Percentiles rank a stretch among this genome's conserved stretches.
Evolutionary conservation across 441 rosid species (phyloP).

Genomic region (Breynia disticha): DNA sequence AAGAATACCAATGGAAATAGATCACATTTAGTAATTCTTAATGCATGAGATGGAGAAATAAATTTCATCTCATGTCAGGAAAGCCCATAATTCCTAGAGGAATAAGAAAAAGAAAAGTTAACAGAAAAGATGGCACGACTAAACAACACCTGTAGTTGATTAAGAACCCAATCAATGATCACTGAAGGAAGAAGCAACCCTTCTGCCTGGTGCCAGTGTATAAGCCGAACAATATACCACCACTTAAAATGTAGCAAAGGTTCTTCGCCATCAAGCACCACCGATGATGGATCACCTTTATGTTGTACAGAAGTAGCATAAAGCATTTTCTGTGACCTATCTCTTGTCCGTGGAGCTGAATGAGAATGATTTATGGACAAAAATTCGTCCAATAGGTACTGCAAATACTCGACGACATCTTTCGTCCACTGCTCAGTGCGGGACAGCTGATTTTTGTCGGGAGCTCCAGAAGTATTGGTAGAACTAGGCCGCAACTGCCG

Average conservation of each 20-base stretch:
- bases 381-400: slow-evolving; percentile 76
- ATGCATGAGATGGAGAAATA: background rate
- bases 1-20: slow-evolving; percentile 20
- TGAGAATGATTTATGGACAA: slow-evolving; percentile 48
- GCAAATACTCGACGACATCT: slow-evolving; percentile 91
- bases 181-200: slow-evolving; percentile 87
- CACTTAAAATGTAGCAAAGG: slow-evolving; percentile 82
- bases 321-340: slow-evolving; percentile 61
- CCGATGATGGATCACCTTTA: slow-evolving; percentile 40
- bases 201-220: slow-evolving; percentile 93
- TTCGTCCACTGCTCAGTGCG: slow-evolving; percentile 96
- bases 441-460: slow-evolving; percentile 62
- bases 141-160: slow-evolving; percentile 65
- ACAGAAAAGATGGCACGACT: background rate
- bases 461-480: slow-evolving; percentile 53
- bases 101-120: too few species aligned
- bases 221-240: slow-evolving; percentile 90
- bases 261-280: slow-evolving; percentile 62
- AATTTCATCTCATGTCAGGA: background rate
- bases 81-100: too few species aligned
- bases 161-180: slow-evolving; percentile 95
- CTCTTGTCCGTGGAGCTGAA: slow-evolving; percentile 55
- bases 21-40: slow-evolving; percentile 4
- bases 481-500: slow-evolving; percentile 77
- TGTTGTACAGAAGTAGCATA: slow-evolving; percentile 58